Evolutionary conservation across 2,329 filamentous ascomycete genomes (phyloP).

Genomic region (Sphaerulina vaccinii): DNA sequence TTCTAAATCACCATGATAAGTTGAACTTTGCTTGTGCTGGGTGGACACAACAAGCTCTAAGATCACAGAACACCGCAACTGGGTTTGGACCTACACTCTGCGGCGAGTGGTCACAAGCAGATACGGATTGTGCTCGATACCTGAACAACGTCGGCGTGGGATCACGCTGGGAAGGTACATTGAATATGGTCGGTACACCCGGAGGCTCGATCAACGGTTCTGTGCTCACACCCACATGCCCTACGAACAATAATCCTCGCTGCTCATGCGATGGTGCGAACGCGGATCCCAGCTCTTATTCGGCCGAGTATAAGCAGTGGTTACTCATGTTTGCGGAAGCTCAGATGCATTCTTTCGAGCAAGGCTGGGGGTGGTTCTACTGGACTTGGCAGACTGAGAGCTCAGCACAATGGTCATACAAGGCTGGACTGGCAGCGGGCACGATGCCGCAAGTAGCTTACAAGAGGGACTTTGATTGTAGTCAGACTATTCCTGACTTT

Average conservation of each 20-base stretch:
- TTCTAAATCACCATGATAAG: conserved; percentile 77
- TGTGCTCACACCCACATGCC: conserved; percentile 72
- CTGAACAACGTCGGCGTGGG: conserved; percentile 89
- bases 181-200: conserved; percentile 53
- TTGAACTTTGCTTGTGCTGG: conserved; percentile 81
- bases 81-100: conserved; percentile 93
- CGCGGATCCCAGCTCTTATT: conserved; percentile 67
- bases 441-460: conserved; percentile 65
- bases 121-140: conserved; percentile 85
- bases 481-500: conserved; percentile 42
- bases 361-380: conserved; percentile 97
- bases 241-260: conserved; percentile 56
- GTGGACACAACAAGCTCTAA: conserved; percentile 76
- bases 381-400: conserved; percentile 96
- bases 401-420: conserved; percentile 88
- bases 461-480: conserved; percentile 46
- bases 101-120: conserved; percentile 96
- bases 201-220: conserved; percentile 58
- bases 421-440: conserved; percentile 71
- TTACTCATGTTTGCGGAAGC: conserved; percentile 88
- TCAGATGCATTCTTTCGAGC: conserved; percentile 93
- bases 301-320: conserved; percentile 75
- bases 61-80: conserved; percentile 68
- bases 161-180: conserved; percentile 87
- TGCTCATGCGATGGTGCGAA: conserved; percentile 79